Percentiles rank a stretch among this genome's conserved stretches.
Evolutionary conservation across 208 protist genomes (phyloP).

Genomic region (Trichomonas vaginalis): DNA sequence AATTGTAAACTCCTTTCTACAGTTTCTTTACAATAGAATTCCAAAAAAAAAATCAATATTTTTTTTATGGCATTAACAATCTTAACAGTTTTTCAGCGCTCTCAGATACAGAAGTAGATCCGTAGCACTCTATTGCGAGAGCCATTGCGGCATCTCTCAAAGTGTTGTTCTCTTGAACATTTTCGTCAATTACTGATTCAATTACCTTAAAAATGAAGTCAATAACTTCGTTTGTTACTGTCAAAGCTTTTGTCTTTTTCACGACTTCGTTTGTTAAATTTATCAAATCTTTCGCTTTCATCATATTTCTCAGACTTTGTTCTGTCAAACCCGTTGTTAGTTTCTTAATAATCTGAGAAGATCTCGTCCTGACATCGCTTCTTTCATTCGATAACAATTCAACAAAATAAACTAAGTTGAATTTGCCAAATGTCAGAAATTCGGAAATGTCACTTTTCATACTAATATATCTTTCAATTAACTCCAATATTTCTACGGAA

Average conservation of each 20-base stretch:
- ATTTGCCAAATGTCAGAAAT: neutral
- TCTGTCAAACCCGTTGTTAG: neutral
- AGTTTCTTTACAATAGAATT: no score
- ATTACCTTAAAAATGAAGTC: neutral
- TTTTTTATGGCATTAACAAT: neutral
- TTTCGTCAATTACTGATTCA: neutral
- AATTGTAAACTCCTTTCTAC: no score
- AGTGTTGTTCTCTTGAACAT: neutral
- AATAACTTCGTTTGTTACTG: neutral
- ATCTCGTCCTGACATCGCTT: neutral
- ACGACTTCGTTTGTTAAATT: neutral
- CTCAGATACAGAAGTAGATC: neutral
- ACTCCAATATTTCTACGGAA: neutral
- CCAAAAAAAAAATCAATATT: no score
- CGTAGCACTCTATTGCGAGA: neutral
- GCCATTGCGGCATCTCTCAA: neutral
- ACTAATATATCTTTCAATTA: neutral
- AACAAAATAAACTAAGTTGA: neutral
- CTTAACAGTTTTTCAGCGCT: neutral
- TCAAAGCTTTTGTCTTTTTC: neutral
- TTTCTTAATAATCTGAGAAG: neutral
- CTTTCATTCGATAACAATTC: neutral
- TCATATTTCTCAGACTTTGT: neutral
- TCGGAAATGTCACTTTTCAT: neutral
- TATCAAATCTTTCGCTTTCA: neutral